Base-by-base conservation (phyloP, 2,329 filamentous ascomycete species). In the Hirsutella minnesotensis region DNA sequence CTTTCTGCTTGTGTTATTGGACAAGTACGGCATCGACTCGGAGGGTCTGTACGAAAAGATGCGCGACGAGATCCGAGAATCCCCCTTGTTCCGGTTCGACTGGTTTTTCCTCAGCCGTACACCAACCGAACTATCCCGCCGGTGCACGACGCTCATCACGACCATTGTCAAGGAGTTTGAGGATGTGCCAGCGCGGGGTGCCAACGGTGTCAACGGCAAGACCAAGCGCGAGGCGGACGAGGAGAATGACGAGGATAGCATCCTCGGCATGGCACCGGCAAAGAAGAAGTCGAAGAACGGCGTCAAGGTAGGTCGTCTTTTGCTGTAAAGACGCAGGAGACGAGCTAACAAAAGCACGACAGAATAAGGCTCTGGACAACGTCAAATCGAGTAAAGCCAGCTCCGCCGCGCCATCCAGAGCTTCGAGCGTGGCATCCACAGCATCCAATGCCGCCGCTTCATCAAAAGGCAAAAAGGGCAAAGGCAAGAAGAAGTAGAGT, bases 41-140 rank as follows among this genome's bases (percentile, higher is more conserved):
- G 90, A 96, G 54, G 79, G 79, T 29, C 75, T 98, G 48, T 94
- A 92, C 60, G 92, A 98, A 54, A 82, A 81, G 60, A 95, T 98
- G 57, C 83, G 92, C n/a, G 90, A 96, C 50, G 92, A 96, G 60
- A 95, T 98, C 51, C 83, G 89, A 29, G 88, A 95, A 51, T 90
- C 83, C 44, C 89, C 92, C 9, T 70, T 98, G 3, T 98, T 98
- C 75, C 81, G 92, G 33, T 98, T 98, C 56, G 92, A 98, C 60
- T 98, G 94, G 94, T 98, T 98, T 69, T 95, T 98, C 72, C 74
- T 98, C 34, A 94, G 86, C 61, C 79, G 92, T 38, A 98, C 90
- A 4, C 87, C 92, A 0, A 81, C 89, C 40, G 92, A 98, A 64
- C 83, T 98, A 53, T 84, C 87, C 47, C 81, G 92, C 53, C 79